Evolutionary conservation across 2,329 filamentous ascomycete species (phyloP), one percentile per base, ranked within the genome.

Genomic region (Botrytis byssoidea): DNA sequence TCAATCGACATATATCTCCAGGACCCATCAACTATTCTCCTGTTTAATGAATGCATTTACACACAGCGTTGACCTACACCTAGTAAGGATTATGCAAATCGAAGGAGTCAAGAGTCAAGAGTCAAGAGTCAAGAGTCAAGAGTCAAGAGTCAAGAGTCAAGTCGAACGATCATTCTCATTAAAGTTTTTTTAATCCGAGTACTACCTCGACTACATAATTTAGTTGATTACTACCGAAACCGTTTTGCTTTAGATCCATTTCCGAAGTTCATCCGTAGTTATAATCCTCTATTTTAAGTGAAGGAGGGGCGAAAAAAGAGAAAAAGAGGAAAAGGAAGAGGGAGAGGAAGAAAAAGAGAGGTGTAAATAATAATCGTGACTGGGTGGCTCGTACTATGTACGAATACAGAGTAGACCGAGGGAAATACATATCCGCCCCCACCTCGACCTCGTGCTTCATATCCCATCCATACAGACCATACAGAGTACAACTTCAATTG

Each of bases 251-350:
- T 37, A 12, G 44, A n/a, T 46, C 42, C 20, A 67, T 35, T 51
- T 67, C 64, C 64, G 64, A 67, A 22, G 44, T 51, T 67, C 29
- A 67, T n/a, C 64, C 64, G 20, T 37, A 10, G 10, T 32, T 35
- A 2, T 9, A 18, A 57, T 29, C 3, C 7, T 18, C 51, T 9
- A n/a, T 57, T 29, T 55, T 29, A 7, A 29, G 51, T 35, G 63
- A 48, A 65, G n/a, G 42, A 29, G 42, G 63, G 63, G 63, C 18
- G 18, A 20, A 46, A 66, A 48, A 4, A 22, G 40, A 32, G 29
- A 37, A 18, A 1, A 44, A 44, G 16, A 44, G 42, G 5, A 7
- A 18, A 6, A 44, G 42, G 7, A 22, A 46, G 25, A 51, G 22
- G 4, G 4, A 14, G 48, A 51, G 3, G 5, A n/a, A 14, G 22